Base-by-base conservation (phyloP, 805 yeast genomes). In the Myxozyma vanderwaltii region DNA sequence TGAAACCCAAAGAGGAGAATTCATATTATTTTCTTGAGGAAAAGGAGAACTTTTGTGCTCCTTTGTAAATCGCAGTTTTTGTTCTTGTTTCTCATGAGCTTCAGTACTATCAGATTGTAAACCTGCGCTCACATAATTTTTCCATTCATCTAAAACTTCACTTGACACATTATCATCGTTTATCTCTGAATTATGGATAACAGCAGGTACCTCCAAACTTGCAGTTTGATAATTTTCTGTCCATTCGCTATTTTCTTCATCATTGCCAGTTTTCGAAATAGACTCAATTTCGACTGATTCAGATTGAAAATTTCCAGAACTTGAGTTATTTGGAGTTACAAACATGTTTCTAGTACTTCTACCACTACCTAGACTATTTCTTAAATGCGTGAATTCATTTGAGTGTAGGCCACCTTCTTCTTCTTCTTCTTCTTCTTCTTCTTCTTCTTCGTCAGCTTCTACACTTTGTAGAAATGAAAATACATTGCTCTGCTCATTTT, bases 101-200 rank as follows among this genome's bases (percentile, higher is more conserved):
- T 12, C 27, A 23, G 2, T 21, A 46, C 19, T 40, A 7, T 17
- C 26, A 13, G 17, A 8, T 10, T 4, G 23, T 31, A 13, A 35
- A 12, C 24, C 43, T 17, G 21, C 15, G 13, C 24, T 29, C 43
- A 48, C 38, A 13, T 48, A 48, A 7, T 48, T 43, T 21, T 48
- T 39, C 52, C 52, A 48, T 15, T 48, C 52, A 21, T 35, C 43
- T 26, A 33, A 33, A 13, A 24, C 52, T 26, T 48, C 52, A 15
- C 27, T 29, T 24, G 39, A 19, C 4, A 40, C 39, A 7, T 24
- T 38, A 23, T 38, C 6, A 17, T 19, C 13, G 6, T 4, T 29
- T 33, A 8, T 35, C 27, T n/a, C 17, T 2, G 41, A 44, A 44
- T 7, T 10, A 27, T 44, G 6, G n/a, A n/a, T n/a, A 13, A 13